These are phyloP conservation scores for Globisporangium ultimum DNA, from an alignment of 352 stramenopile species.

Conservation along the genomic window DNA sequence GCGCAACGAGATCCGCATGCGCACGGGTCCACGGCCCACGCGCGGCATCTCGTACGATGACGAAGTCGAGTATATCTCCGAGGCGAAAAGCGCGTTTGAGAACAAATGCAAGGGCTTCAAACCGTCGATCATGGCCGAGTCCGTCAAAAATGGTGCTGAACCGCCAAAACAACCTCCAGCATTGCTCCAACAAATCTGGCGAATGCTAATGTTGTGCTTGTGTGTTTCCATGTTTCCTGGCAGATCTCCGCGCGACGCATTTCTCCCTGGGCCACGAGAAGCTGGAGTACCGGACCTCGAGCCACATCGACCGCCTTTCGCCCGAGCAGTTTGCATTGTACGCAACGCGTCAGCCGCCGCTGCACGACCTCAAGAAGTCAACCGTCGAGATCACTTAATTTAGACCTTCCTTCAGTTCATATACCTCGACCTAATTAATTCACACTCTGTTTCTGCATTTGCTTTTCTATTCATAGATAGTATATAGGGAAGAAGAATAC, in stretches of 20 bases:
- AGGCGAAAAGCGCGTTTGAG: slow-evolving; percentile 64
- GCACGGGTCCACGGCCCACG: slow-evolving; percentile 47
- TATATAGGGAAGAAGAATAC: neutral
- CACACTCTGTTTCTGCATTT: neutral
- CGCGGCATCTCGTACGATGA: slow-evolving; percentile 75
- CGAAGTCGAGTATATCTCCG: slow-evolving; percentile 74
- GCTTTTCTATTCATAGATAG: slow-evolving; percentile 6
- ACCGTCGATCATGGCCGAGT: slow-evolving; percentile 66
- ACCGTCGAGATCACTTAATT: slow-evolving; percentile 58
- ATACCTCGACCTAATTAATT: too few species aligned
- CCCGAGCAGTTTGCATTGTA: slow-evolving; percentile 60
- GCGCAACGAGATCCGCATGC: slow-evolving; percentile 64
- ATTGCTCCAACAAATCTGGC: neutral
- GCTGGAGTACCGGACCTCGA: slow-evolving; percentile 69
- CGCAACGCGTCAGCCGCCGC: slow-evolving; percentile 32
- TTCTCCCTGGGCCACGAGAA: slow-evolving; percentile 65
- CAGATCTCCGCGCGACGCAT: slow-evolving; percentile 78
- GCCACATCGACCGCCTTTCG: slow-evolving; percentile 49
- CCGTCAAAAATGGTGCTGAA: slow-evolving; percentile 64
- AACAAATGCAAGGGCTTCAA: slow-evolving; percentile 75
- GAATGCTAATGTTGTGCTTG: slow-evolving; percentile 1
- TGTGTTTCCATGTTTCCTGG: too few species aligned
- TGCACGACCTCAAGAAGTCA: slow-evolving; percentile 68
- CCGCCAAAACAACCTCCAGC: too few species aligned
- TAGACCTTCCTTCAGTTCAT: neutral